A percentile compares a stretch with the other conserved stretches of the same genome.
These are phyloP conservation scores for Aureobasidium musti DNA, from an alignment of 2,329 filamentous ascomycete genomes.

Conservation along the genomic window DNA sequence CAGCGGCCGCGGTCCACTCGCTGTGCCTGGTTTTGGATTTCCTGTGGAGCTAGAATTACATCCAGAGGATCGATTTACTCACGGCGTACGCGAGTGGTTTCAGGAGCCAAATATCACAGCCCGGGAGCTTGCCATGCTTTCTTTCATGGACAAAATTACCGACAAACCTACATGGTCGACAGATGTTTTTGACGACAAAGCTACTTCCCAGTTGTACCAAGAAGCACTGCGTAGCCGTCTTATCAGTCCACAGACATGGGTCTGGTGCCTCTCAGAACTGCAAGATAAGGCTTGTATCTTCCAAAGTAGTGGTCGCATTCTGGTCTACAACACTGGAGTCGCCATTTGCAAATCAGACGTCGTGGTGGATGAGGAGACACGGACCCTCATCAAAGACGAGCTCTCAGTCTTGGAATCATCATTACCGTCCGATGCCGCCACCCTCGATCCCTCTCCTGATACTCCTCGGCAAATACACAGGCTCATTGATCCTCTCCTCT, in stretches of 20 bases:
- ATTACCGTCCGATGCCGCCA: background rate
- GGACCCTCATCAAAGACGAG: background rate
- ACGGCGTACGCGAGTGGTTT: constrained; percentile 14
- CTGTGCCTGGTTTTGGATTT: constrained; percentile 21
- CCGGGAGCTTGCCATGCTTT: constrained; percentile 22
- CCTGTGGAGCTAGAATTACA: constrained; percentile 13
- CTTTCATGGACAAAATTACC: constrained; percentile 4
- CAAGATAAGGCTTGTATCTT: constrained; percentile 18
- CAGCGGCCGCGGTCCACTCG: constrained; percentile 17
- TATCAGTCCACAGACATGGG: constrained; percentile 10
- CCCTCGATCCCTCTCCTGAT: background rate
- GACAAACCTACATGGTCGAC: constrained; percentile 19
- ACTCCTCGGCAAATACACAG: constrained; percentile 8
- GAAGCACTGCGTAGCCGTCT: constrained; percentile 19
- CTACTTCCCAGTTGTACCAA: constrained; percentile 1
- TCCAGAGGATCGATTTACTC: constrained; percentile 23
- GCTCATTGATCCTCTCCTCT: constrained; percentile 31
- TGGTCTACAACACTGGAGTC: constrained; percentile 22
- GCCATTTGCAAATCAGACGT: constrained; percentile 7
- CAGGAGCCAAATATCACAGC: constrained; percentile 18
- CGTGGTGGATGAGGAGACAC: background rate
- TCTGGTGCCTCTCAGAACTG: constrained; percentile 13
- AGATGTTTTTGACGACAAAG: constrained; percentile 8
- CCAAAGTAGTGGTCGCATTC: constrained; percentile 10
- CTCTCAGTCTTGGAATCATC: background rate